phyloP scores from a whole-genome alignment of 768 basidiomycete species.

The Kwoniella dejecticola region DNA sequence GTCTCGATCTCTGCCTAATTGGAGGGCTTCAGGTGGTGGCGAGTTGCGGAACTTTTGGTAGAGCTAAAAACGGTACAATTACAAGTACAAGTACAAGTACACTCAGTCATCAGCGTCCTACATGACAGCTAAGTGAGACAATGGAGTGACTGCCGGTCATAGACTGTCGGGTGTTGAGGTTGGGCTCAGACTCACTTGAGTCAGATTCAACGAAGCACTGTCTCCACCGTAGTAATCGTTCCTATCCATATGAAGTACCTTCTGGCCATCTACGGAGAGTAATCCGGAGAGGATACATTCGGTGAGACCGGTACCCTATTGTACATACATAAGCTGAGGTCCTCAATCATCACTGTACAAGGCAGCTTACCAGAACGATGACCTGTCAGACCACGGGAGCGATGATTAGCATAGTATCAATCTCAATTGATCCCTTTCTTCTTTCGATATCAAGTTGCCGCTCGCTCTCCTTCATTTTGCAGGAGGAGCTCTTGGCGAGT shows the following conservation, averaged over 20 bases:
- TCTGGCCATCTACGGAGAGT: conserved; percentile 99
- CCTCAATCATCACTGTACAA: not conserved
- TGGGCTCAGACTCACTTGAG: conserved; percentile 79
- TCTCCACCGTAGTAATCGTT: conserved; percentile 99
- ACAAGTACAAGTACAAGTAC: not conserved
- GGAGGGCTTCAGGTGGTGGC: conserved; percentile 73
- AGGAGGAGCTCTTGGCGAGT: too few species aligned
- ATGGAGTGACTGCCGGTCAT: too few species aligned
- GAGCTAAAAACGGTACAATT: conserved; percentile 62
- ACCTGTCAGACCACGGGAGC: conserved; percentile 48
- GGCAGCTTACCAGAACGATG: conserved; percentile 50
- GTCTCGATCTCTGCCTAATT: conserved; percentile 85
- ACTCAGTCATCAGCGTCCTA: too few species aligned
- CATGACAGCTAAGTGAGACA: too few species aligned
- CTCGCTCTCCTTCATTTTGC: too few species aligned
- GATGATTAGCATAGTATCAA: too few species aligned
- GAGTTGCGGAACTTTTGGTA: conserved; percentile 90
- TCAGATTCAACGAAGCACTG: conserved; percentile 93
- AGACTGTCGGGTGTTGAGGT: too few species aligned
- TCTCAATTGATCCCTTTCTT: too few species aligned
- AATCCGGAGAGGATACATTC: conserved; percentile 98
- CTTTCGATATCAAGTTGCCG: too few species aligned
- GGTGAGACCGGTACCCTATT: conserved; percentile 93
- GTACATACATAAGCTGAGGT: not conserved
- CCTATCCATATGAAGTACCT: conserved; percentile 81